Conservation (phyloP, 768 basidiomycete species). For the Clitopilus hobsonii region DNA sequence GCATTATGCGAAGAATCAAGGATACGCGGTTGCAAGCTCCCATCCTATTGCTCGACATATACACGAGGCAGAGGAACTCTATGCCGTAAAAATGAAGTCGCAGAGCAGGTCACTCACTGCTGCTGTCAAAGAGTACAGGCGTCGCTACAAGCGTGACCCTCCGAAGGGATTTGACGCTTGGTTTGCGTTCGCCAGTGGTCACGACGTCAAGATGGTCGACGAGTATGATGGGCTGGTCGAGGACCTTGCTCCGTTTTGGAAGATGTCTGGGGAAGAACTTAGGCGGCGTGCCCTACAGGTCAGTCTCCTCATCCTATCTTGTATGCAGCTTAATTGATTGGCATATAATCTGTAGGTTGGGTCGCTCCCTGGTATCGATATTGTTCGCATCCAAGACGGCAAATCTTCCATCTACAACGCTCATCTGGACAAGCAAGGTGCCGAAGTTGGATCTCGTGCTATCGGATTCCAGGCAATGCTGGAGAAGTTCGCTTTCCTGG, state of each 20-base stretch:
- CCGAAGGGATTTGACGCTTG: conserved; percentile 90
- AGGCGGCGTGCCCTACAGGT: conserved; percentile 60
- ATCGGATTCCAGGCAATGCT: conserved; percentile 75
- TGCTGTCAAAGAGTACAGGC: conserved; percentile 79
- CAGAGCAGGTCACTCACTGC: conserved; percentile 79
- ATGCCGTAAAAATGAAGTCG: conserved; percentile 53
- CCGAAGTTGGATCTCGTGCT: conserved; percentile 74
- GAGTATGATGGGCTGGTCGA: conserved; percentile 80
- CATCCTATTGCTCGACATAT: conserved; percentile 89
- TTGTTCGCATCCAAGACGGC: conserved; percentile 76
- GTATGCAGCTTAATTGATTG: background rate
- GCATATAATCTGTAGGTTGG: conserved; percentile 48
- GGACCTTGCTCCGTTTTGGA: conserved; percentile 86
- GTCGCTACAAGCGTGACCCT: conserved; percentile 72
- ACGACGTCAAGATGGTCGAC: conserved; percentile 77
- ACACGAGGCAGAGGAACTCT: conserved; percentile 75
- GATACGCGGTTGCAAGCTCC: conserved; percentile 7
- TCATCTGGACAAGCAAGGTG: conserved; percentile 53
- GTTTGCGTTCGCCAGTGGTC: conserved; percentile 75
- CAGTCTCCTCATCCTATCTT: conserved; percentile 9
- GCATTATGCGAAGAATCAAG: conserved; percentile 10
- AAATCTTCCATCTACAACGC: conserved; percentile 54
- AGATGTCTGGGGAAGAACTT: conserved; percentile 66
- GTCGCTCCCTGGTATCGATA: conserved; percentile 75
- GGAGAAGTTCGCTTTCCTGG: conserved; percentile 60